Evolutionary conservation across 805 yeast species (phyloP).

Genomic region (Cyberlindnera suaveolens): DNA sequence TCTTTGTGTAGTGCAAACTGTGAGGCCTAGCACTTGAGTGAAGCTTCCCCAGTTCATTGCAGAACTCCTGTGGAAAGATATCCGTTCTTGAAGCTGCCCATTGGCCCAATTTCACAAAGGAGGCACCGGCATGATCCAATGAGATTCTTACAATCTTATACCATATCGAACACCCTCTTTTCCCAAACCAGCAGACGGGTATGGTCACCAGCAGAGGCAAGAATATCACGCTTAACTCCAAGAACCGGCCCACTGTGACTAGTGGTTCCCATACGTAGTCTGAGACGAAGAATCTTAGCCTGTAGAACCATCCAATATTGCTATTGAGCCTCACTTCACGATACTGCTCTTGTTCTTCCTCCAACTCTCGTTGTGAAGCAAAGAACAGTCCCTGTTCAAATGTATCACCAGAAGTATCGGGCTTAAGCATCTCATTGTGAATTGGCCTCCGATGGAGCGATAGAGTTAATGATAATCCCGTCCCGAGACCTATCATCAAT

Average conservation of each 20-base stretch:
- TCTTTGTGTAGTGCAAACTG: conserved; percentile 51
- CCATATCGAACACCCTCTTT: conserved; percentile 64
- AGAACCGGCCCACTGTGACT: conserved; percentile 58
- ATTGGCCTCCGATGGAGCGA: background rate
- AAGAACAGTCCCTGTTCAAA: conserved; percentile 60
- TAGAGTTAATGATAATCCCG: background rate
- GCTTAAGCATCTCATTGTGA: conserved; percentile 13
- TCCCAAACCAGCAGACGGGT: conserved; percentile 46
- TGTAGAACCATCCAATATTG: conserved; percentile 28
- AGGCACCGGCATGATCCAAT: conserved; percentile 86
- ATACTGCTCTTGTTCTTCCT: conserved; percentile 29
- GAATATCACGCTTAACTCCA: conserved; percentile 61
- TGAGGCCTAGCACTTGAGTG: conserved; percentile 85
- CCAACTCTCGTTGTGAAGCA: conserved; percentile 53
- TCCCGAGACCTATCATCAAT: background rate
- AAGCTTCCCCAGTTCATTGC: conserved; percentile 66
- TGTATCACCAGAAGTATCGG: conserved; percentile 51
- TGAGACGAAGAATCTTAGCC: conserved; percentile 35
- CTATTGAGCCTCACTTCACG: conserved; percentile 24
- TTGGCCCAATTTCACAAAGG: conserved; percentile 88
- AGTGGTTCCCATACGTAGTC: conserved; percentile 67
- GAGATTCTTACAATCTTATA: conserved; percentile 54
- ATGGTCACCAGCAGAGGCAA: conserved; percentile 58
- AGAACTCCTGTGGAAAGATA: conserved; percentile 73
- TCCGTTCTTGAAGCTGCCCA: conserved; percentile 99